phyloP scores from a whole-genome alignment of 2,329 filamentous ascomycete genomes.

The Byssochlamys sp. region DNA sequence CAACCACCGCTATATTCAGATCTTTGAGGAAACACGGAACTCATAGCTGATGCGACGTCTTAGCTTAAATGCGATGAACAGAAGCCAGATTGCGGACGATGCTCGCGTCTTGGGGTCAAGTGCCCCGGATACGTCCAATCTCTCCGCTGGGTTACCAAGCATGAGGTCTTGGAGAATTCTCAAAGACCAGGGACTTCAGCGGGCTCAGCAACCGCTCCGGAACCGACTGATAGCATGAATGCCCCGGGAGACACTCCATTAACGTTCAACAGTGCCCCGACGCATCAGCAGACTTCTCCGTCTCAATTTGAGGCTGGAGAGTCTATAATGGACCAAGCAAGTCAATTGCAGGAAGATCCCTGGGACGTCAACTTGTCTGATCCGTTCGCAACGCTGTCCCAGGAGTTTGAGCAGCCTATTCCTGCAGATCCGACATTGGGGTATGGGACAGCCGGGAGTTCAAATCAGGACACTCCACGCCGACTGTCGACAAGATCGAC shows the following conservation, averaged over 20 bases:
- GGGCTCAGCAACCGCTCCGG: not conserved
- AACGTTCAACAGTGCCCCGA: constrained; percentile 1
- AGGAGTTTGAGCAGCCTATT: constrained; percentile 6
- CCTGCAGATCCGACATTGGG: constrained; percentile 10
- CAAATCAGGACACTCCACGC: not conserved
- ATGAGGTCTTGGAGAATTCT: constrained; percentile 13
- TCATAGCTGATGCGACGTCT: not conserved
- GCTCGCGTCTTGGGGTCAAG: constrained; percentile 27
- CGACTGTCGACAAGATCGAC: not conserved
- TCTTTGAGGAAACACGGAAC: not conserved
- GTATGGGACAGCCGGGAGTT: constrained; percentile 9
- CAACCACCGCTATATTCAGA: not conserved
- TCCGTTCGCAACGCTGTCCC: constrained; percentile 16
- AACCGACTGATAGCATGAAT: not conserved
- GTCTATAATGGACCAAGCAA: constrained; percentile 8
- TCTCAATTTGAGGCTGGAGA: not conserved
- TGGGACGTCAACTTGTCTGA: constrained; percentile 25
- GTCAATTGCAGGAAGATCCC: constrained; percentile 18
- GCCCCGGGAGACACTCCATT: constrained; percentile 1
- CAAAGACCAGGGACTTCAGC: not conserved
- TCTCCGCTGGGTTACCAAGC: constrained; percentile 29
- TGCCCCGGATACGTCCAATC: constrained; percentile 31
- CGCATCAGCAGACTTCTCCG: constrained; percentile 1
- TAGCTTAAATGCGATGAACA: constrained; percentile 35
- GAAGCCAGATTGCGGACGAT: constrained; percentile 29